Base-by-base conservation (phyloP, 495 filamentous ascomycete genomes). In the Aspergillus wentii region DNA sequence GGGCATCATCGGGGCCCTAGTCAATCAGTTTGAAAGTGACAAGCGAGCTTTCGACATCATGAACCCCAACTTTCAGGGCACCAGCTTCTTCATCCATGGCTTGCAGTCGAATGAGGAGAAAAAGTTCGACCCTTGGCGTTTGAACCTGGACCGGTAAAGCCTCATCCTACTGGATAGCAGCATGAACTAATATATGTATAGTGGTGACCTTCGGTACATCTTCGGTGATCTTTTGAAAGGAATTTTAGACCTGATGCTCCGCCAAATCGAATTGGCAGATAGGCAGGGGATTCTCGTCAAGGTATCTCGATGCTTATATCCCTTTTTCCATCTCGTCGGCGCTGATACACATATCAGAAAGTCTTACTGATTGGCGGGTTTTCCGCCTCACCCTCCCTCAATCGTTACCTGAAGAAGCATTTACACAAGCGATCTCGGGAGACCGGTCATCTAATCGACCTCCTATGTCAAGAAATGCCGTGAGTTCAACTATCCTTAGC, bases 281-380 rank as follows among this genome's bases (percentile, higher is more conserved):
- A 3, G 13, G 6, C 19, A 21, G 1, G 19, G 14, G n/a, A 18
- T 39, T 19, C 13, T 15, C 11, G 36, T 39, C 3, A 39, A 17
- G 36, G 36, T 30, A 15, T n/a, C n/a, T n/a, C n/a, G n/a, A n/a
- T n/a, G n/a, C n/a, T n/a, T n/a, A n/a, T n/a, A n/a, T n/a, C n/a
- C n/a, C n/a, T n/a, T n/a, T n/a, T n/a, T n/a, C n/a, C n/a, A n/a
- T n/a, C n/a, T n/a, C n/a, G 23, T 10, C 32, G 9, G 2, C 13
- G 9, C 32, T 34, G 20, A 34, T 17, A n/a, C 17, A n/a, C 3
- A n/a, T n/a, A 13, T n/a, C n/a, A 46, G 43, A 46, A 40, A 25
- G 34, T 41, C 1, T 23, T 41, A n/a, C 26, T 41, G 1, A 40
- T 35, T 2, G 43, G 37, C 11, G 43, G 43, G 1, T 46, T 46